A percentile compares a stretch with the other conserved stretches of the same genome.
phyloP scores from a whole-genome alignment of 176 grass and related monocot genomes.

The Themeda triandra region DNA sequence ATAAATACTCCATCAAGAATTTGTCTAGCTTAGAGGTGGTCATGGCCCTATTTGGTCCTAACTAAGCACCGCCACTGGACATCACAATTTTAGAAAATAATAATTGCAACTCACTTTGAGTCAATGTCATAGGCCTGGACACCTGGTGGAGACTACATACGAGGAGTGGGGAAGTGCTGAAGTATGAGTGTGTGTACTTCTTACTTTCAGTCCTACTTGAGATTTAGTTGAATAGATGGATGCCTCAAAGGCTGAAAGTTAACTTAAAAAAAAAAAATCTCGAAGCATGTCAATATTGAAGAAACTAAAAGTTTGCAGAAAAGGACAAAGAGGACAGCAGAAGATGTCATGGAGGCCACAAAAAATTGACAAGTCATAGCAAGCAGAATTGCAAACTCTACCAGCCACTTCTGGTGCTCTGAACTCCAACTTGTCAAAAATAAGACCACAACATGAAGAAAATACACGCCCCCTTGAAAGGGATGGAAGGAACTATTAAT shows the following conservation, averaged over 20 bases:
- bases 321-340: neutral
- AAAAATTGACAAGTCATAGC: neutral
- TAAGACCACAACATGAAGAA: neutral
- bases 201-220: neutral
- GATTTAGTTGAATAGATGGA: neutral
- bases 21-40: neutral
- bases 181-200: neutral
- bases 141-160: neutral
- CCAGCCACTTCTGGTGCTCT: neutral
- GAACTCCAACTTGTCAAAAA: slow-evolving; percentile 31
- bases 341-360: neutral
- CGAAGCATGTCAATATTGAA: neutral
- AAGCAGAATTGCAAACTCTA: neutral
- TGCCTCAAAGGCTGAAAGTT: neutral
- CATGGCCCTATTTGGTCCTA: neutral
- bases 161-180: neutral
- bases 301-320: neutral
- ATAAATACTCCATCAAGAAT: neutral
- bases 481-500: slow-evolving; percentile 1
- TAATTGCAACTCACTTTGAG: neutral
- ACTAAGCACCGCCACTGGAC: neutral
- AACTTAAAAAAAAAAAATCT: neutral
- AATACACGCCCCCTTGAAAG: neutral
- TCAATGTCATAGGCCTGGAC: neutral
- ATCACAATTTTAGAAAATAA: neutral